These are phyloP conservation scores for Spergularia marina DNA, from an alignment of 148 eudicot genomes.

Conservation along the genomic window DNA sequence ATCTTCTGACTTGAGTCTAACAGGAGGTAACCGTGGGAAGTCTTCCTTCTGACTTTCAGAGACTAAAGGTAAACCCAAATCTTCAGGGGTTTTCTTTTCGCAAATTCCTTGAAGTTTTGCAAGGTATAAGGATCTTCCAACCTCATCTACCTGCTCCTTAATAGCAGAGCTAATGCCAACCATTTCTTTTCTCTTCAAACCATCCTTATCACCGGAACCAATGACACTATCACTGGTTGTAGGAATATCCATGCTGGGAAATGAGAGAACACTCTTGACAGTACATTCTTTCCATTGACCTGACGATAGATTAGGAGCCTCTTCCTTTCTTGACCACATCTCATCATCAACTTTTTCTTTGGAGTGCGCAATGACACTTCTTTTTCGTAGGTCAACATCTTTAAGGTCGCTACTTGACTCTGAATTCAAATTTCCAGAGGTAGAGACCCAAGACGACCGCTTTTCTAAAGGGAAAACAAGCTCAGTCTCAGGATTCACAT, in stretches of 20 bases:
- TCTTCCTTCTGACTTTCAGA: conserved; percentile 76
- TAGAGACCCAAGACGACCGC: conserved; percentile 48
- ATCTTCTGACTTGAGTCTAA: conserved; percentile 82
- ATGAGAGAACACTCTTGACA: conserved; percentile 75
- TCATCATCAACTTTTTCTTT: conserved; percentile 43
- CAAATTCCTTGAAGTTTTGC: conserved; percentile 54
- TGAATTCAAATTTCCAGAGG: conserved; percentile 43
- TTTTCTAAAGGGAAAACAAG: conserved; percentile 34
- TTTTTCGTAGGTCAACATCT: conserved; percentile 39
- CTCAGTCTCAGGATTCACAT: conserved; percentile 49
- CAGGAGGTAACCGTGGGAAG: conserved; percentile 86
- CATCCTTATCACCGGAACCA: conserved; percentile 47
- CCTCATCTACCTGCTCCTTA: conserved; percentile 91
- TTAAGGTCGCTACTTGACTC: conserved; percentile 36
- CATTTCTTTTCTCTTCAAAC: conserved; percentile 43
- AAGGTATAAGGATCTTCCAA: conserved; percentile 74
- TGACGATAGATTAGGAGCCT: conserved; percentile 36
- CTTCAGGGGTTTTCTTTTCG: conserved; percentile 50
- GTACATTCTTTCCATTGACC: conserved; percentile 66
- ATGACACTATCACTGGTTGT: conserved; percentile 41
- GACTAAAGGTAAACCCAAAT: conserved; percentile 45
- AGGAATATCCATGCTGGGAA: conserved; percentile 48
- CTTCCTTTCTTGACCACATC: conserved; percentile 50
- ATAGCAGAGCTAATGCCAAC: conserved; percentile 56
- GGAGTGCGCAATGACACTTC: conserved; percentile 25